Conservation (phyloP, 169 alveolate species). For the Plasmodium sp. region DNA sequence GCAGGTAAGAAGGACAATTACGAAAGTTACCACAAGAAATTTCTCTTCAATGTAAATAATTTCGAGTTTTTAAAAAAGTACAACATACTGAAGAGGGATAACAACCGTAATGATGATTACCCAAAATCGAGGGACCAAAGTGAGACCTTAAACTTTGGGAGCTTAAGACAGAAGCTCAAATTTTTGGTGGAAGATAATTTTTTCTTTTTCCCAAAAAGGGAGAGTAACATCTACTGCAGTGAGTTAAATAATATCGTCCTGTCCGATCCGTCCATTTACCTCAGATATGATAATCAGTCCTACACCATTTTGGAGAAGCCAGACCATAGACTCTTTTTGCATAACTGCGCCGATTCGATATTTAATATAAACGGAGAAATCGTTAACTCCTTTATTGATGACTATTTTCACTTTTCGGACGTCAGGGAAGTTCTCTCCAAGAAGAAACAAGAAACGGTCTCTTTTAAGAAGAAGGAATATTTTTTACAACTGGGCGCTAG, state of each 20-base stretch:
- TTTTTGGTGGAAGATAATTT: slow-evolving; percentile 69
- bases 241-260: slow-evolving; percentile 47
- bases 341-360: slow-evolving; percentile 65
- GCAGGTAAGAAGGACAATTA: slow-evolving; percentile 16
- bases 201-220: slow-evolving; percentile 47
- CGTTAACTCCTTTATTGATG: slow-evolving; percentile 46
- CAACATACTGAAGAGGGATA: slow-evolving; percentile 20
- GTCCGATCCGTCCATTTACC: slow-evolving; percentile 57
- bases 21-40: slow-evolving; percentile 9
- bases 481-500: slow-evolving; percentile 70
- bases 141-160: slow-evolving; percentile 21
- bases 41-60: slow-evolving; percentile 31
- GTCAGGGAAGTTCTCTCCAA: slow-evolving; percentile 30
- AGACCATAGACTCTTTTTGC: slow-evolving; percentile 47
- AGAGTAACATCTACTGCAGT: slow-evolving; percentile 14
- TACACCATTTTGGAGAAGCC: slow-evolving; percentile 69
- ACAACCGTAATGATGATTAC: not conserved
- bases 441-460: slow-evolving; percentile 11
- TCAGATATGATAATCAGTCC: slow-evolving; percentile 63
- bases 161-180: slow-evolving; percentile 26
- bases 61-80: slow-evolving; percentile 69
- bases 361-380: slow-evolving; percentile 59
- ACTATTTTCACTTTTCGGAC: slow-evolving; percentile 47
- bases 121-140: not conserved
- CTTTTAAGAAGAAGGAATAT: slow-evolving; percentile 62